Percentiles rank a stretch among this genome's conserved stretches.
These are phyloP conservation scores for Talaromyces sp. DNA, from an alignment of 2,329 filamentous ascomycete genomes.

Conservation along the genomic window DNA sequence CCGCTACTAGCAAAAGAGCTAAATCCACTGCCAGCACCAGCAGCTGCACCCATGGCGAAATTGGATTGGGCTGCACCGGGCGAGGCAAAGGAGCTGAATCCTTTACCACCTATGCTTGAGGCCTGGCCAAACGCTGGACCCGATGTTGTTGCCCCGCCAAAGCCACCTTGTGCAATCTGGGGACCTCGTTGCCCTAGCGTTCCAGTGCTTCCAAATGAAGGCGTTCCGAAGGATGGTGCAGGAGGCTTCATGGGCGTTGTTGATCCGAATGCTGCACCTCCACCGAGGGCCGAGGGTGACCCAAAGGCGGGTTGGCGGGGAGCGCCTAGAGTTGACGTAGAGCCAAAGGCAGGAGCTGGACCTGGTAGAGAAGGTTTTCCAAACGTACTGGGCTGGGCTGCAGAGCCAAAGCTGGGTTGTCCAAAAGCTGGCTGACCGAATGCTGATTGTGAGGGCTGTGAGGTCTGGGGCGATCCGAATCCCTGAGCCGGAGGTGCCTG, in stretches of 20 bases:
- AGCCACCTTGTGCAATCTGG: slow-evolving; percentile 31
- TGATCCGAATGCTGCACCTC: slow-evolving; percentile 23
- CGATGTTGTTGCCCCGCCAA: slow-evolving; percentile 18
- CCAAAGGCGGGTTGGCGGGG: slow-evolving; percentile 23
- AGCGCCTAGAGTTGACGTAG: slow-evolving; percentile 21
- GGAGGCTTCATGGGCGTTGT: slow-evolving; percentile 14
- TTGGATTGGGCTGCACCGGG: slow-evolving; percentile 7
- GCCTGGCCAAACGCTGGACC: slow-evolving; percentile 26
- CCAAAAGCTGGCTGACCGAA: slow-evolving; percentile 24
- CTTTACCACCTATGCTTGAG: slow-evolving; percentile 10
- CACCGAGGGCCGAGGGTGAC: slow-evolving; percentile 21
- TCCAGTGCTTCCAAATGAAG: slow-evolving; percentile 33
- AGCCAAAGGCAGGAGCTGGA: slow-evolving; percentile 24
- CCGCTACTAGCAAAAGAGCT: slow-evolving; percentile 23
- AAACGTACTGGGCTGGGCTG: slow-evolving; percentile 8
- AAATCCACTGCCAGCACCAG: slow-evolving; percentile 6
- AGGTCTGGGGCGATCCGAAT: slow-evolving; percentile 12
- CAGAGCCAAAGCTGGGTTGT: slow-evolving; percentile 21
- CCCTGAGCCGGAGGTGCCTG: slow-evolving; percentile 11
- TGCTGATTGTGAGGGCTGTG: neutral
- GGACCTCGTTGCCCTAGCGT: slow-evolving; percentile 25
- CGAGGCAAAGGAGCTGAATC: slow-evolving; percentile 13
- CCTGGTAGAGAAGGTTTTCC: slow-evolving; percentile 22
- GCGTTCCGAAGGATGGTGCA: slow-evolving; percentile 27
- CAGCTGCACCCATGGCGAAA: slow-evolving; percentile 1